phyloP scores from a whole-genome alignment of 257 asterid species.

The Sherardia arvensis region DNA sequence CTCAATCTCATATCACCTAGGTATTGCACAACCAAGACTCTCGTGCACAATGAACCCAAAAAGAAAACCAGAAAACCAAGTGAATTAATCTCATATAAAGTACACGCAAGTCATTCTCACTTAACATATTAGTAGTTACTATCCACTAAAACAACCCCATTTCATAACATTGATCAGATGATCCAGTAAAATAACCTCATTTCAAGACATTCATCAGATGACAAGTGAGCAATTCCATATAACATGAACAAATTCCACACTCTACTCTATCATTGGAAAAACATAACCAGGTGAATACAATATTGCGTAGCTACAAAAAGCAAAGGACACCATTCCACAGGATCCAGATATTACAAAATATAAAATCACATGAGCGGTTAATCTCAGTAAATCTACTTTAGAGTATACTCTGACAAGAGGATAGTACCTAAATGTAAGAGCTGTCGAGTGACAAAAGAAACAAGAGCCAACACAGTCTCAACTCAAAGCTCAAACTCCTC shows the following conservation, averaged over 20 bases:
- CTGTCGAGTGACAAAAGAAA: constrained; percentile 26
- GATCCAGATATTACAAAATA: constrained; percentile 9
- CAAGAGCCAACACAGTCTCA: constrained; percentile 16
- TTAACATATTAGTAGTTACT: background rate
- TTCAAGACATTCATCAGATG: background rate
- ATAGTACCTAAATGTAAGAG: constrained; percentile 21
- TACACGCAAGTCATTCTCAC: background rate
- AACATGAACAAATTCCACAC: background rate
- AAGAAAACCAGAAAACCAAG: no score
- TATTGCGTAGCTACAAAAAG: background rate
- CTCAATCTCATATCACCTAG: background rate
- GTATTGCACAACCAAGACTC: background rate
- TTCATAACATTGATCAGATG: no score
- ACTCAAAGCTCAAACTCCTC: constrained; percentile 90
- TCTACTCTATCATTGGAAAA: background rate
- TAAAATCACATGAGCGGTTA: background rate
- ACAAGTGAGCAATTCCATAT: background rate
- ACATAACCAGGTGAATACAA: background rate
- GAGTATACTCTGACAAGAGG: constrained; percentile 13
- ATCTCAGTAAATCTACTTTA: constrained; percentile 7
- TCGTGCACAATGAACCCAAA: background rate
- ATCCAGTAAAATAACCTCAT: background rate
- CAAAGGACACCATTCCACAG: background rate
- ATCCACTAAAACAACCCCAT: no score
- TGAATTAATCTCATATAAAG: background rate